Base-by-base conservation (phyloP, 306 rosid genomes). In the Adenanthera pavonina region DNA sequence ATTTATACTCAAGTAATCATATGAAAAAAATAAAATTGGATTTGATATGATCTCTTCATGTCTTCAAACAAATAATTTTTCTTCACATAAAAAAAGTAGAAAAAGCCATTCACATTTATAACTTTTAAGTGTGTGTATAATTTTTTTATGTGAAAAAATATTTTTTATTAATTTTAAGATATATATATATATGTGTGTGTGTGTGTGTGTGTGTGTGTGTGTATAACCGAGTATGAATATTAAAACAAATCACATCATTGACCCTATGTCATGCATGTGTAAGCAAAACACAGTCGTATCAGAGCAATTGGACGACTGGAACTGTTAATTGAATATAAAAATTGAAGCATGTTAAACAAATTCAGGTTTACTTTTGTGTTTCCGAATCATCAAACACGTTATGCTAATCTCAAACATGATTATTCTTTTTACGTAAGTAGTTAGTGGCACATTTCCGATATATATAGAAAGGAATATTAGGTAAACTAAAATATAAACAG, bases 321-420 rank as follows among this genome's bases (percentile, higher is more conserved):
- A 10, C 65, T 56, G 9, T 25, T 34, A 10, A 30, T 30, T 12
- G 8, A 33, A 61, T 61, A 33, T 61, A 3, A 33, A 30, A 20
- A 12, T 60, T 60, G 15, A 30, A 60, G 36, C 15, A 9, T 4
- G 13, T 43, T 43, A 59, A 76, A 76, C 20, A 33, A 77, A 17
- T 20, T 20, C 25, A 48, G 73, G 67, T 48, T 7, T 49, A 65
- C 30, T 35, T 36, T 48, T 33, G 38, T 78, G 81, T 53, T 19
- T 25, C 54, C 7, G 30, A 67, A 40, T 68, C 54, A 68, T 38
- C 75, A 7, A 41, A 68, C 82, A 78, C 43, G 82, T 53, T 67
- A 78, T 15, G 56, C 68, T 25, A 78, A 66, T 40, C 12, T 8
- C 68, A 5, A 78, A 78, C 66, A 77, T 19, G 7, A 25, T 25